Evolutionary conservation across 2,329 filamentous ascomycete genomes (phyloP).

Genomic region (Aspergillus caelatus): DNA sequence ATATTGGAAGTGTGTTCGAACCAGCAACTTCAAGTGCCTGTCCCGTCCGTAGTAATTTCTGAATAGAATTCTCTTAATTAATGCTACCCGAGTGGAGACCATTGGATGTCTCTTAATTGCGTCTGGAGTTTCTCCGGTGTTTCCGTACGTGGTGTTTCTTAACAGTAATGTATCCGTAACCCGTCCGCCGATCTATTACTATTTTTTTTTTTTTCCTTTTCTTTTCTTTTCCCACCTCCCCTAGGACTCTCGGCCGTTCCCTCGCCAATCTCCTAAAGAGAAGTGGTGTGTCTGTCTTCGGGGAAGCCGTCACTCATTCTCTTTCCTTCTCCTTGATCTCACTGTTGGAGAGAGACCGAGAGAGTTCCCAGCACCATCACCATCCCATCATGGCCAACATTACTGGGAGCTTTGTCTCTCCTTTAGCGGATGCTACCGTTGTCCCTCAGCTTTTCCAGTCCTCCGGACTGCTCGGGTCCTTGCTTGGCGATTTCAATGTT

Average conservation of each 20-base stretch:
- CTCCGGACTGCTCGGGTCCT: slow-evolving; percentile 55
- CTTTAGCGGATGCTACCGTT: slow-evolving; percentile 64
- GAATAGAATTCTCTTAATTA: neutral
- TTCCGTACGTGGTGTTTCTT: neutral
- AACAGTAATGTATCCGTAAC: neutral
- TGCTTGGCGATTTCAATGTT: slow-evolving; percentile 61
- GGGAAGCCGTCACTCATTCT: neutral
- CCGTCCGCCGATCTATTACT: neutral
- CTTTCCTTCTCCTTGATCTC: slow-evolving; percentile 7
- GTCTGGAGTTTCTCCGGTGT: neutral
- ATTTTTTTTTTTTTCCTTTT: neutral
- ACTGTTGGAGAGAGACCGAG: slow-evolving; percentile 13
- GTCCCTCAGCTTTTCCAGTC: slow-evolving; percentile 55
- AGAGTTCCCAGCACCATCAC: neutral
- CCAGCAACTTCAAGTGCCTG: neutral
- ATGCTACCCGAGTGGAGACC: neutral
- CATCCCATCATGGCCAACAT: slow-evolving; percentile 47
- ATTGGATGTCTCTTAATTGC: neutral
- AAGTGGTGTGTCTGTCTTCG: slow-evolving; percentile 9
- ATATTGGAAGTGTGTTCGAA: neutral
- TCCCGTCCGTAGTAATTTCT: neutral
- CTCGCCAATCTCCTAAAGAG: slow-evolving; percentile 8
- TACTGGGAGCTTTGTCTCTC: slow-evolving; percentile 71
- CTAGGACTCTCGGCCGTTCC: neutral
- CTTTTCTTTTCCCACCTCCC: neutral